phyloP scores from a whole-genome alignment of 2,329 filamentous ascomycete genomes.

The Hirsutella minnesotensis region DNA sequence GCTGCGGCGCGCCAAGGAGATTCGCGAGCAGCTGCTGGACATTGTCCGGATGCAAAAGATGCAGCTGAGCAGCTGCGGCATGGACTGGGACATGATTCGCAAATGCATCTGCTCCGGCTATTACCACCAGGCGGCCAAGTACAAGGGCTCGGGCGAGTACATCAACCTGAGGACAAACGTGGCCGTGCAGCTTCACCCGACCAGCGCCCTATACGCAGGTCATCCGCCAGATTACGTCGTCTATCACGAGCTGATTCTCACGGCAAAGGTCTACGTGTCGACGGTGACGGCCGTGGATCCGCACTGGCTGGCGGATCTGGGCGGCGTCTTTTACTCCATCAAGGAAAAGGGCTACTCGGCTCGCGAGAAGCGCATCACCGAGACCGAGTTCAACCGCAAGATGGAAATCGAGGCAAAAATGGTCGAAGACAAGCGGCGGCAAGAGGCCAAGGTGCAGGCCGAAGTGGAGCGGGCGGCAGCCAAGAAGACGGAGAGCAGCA shows the following conservation, averaged over 20 bases:
- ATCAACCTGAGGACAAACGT: constrained; percentile 92
- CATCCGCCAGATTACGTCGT: constrained; percentile 95
- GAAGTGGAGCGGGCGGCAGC: constrained; percentile 31
- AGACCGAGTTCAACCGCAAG: constrained; percentile 82
- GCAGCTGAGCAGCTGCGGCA: constrained; percentile 76
- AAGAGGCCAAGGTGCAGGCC: constrained; percentile 42
- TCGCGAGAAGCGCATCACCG: constrained; percentile 73
- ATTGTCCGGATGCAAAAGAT: constrained; percentile 94
- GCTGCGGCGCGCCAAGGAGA: constrained; percentile 81
- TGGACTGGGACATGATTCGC: constrained; percentile 91
- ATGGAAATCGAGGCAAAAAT: constrained; percentile 92
- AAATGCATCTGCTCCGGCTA: constrained; percentile 97
- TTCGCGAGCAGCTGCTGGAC: constrained; percentile 82
- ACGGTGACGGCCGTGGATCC: constrained; percentile 94
- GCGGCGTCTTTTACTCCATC: constrained; percentile 92
- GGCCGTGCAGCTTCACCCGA: constrained; percentile 88
- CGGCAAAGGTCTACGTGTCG: constrained; percentile 95
- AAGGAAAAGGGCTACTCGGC: constrained; percentile 96
- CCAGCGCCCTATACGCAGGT: constrained; percentile 84
- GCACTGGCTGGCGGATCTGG: constrained; percentile 91
- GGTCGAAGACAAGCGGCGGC: constrained; percentile 67
- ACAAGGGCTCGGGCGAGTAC: constrained; percentile 94
- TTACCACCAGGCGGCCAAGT: constrained; percentile 93
- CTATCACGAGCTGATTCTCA: constrained; percentile 95
- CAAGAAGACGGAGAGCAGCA: constrained; percentile 23